Base-by-base conservation (phyloP, 148 eudicot species). In the Rhododendron mucronatum region DNA sequence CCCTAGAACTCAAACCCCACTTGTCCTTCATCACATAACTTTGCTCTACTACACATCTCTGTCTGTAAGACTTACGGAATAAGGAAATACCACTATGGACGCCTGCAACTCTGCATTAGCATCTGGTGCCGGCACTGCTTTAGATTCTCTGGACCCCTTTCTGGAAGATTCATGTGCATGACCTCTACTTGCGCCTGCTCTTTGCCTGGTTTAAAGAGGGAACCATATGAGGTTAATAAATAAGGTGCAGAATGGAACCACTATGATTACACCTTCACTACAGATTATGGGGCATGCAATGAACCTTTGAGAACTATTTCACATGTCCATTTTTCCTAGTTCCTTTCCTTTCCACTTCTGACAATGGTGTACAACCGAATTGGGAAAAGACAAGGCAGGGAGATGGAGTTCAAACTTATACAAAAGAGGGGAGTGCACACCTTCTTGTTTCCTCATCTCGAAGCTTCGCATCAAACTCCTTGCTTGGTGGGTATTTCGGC, bases 401-500 rank as follows among this genome's bases (percentile, higher is more conserved):
- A 23, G 45, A 45, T 75, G 41, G 57, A 84, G 45, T 33, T 41
- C 23, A 78, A 37, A 35, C 30, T 78, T 21, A 47, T 37, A 28
- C 67, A 82, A 33, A 82, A 63, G 82, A 14, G 39, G 67, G 76
- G 78, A 83, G 21, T 37, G 82, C 47, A 28, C 88, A 92, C 96
- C 94, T 89, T 90, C 91, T 92, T 85, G 91, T 90, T 89, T 94
- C 94, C 84, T 94, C 93, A 53, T 90, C 94, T 82, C 93, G 92
- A 67, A 91, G 80, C 86, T 92, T 94, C 67, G 90, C 92, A 90
- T 94, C 95, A 85, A 89, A 87, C 83, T 94, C 96, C 88, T 94
- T 94, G 89, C 94, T 90, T 73, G 96, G 96, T 59, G 93, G 95
- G 87, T 94, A 94, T 88, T 94, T 94, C 79, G 96, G 96, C 87